A percentile compares a stretch with the other conserved stretches of the same genome.
phyloP scores from a whole-genome alignment of 352 stramenopile species.

The Phytophthora meadii region DNA sequence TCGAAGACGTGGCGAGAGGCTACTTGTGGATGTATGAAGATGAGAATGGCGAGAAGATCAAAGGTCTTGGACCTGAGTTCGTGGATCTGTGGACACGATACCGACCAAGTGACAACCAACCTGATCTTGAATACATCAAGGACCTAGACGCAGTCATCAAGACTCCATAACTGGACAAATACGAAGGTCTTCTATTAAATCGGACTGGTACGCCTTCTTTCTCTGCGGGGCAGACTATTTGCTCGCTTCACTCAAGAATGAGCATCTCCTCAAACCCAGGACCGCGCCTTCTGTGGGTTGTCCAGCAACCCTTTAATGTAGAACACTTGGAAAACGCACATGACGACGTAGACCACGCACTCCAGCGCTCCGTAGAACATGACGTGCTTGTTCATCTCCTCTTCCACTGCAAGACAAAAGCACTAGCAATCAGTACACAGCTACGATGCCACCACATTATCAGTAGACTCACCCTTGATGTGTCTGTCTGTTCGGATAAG shows the following conservation, averaged over 20 bases:
- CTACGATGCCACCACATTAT: neutral
- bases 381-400: conserved; percentile 81
- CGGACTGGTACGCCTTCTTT: neutral
- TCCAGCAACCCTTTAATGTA: conserved; percentile 85
- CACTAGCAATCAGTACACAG: conserved; percentile 2
- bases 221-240: too few relatives aligned
- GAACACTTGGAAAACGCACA: conserved; percentile 75
- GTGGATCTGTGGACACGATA: conserved; percentile 59
- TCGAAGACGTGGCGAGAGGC: conserved; percentile 65
- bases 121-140: conserved; percentile 70
- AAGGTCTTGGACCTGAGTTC: conserved; percentile 55
- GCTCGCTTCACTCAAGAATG: neutral
- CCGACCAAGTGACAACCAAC: conserved; percentile 59
- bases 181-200: conserved; percentile 29
- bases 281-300: conserved; percentile 52
- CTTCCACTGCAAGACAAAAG: conserved; percentile 56
- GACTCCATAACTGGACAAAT: conserved; percentile 21
- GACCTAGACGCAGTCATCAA: conserved; percentile 61
- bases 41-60: conserved; percentile 32
- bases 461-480: conserved; percentile 58
- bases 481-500: conserved; percentile 80
- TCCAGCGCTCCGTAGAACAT: conserved; percentile 77
- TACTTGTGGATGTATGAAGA: conserved; percentile 80
- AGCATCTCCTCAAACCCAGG: conserved; percentile 48
- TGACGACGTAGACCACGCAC: conserved; percentile 72